A percentile compares a stretch with the other conserved stretches of the same genome.
phyloP scores from a whole-genome alignment of 495 filamentous ascomycete genomes.

The Ascodesmis nigricans region DNA sequence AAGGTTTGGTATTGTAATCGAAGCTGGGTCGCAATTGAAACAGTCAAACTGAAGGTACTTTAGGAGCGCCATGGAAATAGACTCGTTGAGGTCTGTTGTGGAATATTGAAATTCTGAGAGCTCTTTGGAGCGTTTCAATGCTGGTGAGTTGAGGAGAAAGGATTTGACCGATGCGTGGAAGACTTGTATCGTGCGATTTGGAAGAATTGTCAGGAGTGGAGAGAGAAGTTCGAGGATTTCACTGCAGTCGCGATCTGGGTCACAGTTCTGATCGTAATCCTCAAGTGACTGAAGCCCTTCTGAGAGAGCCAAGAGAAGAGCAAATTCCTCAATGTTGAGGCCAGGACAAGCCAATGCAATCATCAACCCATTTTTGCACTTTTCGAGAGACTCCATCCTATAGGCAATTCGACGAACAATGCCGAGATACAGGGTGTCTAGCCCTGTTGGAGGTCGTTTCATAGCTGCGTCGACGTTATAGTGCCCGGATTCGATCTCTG shows the following conservation, averaged over 20 bases:
- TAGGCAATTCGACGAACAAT: conserved; percentile 5
- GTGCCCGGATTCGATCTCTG: conserved; percentile 7
- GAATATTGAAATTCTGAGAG: conserved; percentile 3
- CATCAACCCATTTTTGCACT: no score
- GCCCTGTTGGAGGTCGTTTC: conserved; percentile 2
- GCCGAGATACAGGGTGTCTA: conserved; percentile 3
- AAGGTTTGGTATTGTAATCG: background rate
- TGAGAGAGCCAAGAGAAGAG: conserved; percentile 5
- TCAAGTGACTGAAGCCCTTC: conserved; percentile 1
- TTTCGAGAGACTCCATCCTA: background rate
- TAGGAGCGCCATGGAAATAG: conserved; percentile 4
- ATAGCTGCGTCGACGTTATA: conserved; percentile 2
- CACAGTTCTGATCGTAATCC: background rate
- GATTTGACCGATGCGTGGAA: conserved; percentile 8
- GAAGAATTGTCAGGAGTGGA: conserved; percentile 8
- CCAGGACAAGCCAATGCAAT: conserved; percentile 4
- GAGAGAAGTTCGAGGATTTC: conserved; percentile 1
- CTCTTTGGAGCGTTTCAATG: background rate
- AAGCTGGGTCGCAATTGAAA: background rate
- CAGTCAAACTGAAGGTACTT: conserved; percentile 8
- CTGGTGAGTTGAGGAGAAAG: conserved; percentile 5
- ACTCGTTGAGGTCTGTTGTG: conserved; percentile 6
- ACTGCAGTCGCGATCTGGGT: background rate
- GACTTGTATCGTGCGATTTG: conserved; percentile 7
- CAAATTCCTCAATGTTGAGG: conserved; percentile 6